Base-by-base conservation (phyloP, 2,329 filamentous ascomycete species). In the Botrytis fabae region DNA sequence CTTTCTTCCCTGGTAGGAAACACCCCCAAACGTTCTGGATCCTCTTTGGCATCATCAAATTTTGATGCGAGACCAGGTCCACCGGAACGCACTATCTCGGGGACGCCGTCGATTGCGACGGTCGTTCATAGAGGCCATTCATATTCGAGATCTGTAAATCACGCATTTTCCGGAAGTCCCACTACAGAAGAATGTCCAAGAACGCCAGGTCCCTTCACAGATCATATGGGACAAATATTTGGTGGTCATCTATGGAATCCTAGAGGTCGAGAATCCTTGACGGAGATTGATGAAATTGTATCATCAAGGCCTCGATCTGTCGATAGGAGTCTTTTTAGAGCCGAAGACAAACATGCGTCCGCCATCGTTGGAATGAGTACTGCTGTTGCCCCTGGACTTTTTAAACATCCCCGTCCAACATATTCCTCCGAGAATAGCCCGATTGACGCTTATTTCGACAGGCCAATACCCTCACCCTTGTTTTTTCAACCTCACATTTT, bases 361-460 rank as follows among this genome's bases (percentile, higher is more conserved):
- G 85, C 92, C 1, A 89, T 88, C 75, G 85, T 94, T 3, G 88
- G 88, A 6, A 78, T 93, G 40, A 92, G 87, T 79, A 88, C 86
- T 6, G 85, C 89, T 1, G 83, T 87, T 35, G 91, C 87, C 1
- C 86, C 90, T 5, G 92, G 92, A 73, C 89, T 72, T 16, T 77
- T 80, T 42, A 76, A 79, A 44, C 76, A 77, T 61, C 65, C 75
- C 14, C 75, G 74, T 28, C 74, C 77, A 10, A 76, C 75, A 38
- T 68, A 75, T 40, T 79, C 77, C 28, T 61, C 74, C n/a, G 73
- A 78, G n/a, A 70, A 75, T 38, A 78, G 77, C 61, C 75, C 78
- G 32, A 76, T 74, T 9, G 73, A 64, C 63, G 25, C 57, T 14
- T 40, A 62, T 62, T 71, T 74, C 57, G 77, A 79, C 28, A 76